Conservation (phyloP, 768 basidiomycete species). For the Symmetrospora coprosmae region DNA sequence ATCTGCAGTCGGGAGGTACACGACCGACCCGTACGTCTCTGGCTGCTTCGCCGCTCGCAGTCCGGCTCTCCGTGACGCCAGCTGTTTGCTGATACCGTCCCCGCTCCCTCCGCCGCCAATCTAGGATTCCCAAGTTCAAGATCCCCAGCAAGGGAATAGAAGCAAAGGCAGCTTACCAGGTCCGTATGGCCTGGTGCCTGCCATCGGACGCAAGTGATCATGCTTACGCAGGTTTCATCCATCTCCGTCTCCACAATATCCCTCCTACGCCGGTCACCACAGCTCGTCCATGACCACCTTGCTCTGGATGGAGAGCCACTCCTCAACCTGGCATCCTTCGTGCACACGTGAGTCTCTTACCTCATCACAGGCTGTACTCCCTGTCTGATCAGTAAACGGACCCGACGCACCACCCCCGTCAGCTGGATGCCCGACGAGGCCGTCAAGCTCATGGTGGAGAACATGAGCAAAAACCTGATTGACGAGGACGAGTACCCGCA, state of each 20-base stretch:
- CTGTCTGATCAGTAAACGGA: too few relatives aligned
- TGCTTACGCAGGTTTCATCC: background rate
- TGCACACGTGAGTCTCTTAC: conserved; percentile 50
- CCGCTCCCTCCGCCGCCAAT: background rate
- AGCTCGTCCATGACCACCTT: conserved; percentile 44
- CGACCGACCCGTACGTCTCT: background rate
- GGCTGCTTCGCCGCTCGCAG: background rate
- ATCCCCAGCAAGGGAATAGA: conserved; percentile 49
- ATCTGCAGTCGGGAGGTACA: conserved; percentile 2
- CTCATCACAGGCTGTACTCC: conserved; percentile 27
- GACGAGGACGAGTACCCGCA: conserved; percentile 49
- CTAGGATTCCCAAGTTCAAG: conserved; percentile 50
- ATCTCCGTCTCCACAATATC: background rate
- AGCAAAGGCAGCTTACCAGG: conserved; percentile 46
- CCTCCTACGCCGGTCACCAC: conserved; percentile 35
- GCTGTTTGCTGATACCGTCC: too few relatives aligned
- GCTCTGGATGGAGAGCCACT: conserved; percentile 36
- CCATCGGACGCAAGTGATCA: background rate
- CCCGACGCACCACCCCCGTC: too few relatives aligned
- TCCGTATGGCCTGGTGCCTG: conserved; percentile 27
- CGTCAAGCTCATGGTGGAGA: conserved; percentile 50
- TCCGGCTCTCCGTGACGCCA: background rate
- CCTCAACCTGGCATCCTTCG: conserved; percentile 54
- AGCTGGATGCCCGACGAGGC: too few relatives aligned
- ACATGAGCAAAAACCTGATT: conserved; percentile 54